These are phyloP conservation scores for Diutina sp. DNA, from an alignment of 1,139 yeast species.

Conservation along the genomic window DNA sequence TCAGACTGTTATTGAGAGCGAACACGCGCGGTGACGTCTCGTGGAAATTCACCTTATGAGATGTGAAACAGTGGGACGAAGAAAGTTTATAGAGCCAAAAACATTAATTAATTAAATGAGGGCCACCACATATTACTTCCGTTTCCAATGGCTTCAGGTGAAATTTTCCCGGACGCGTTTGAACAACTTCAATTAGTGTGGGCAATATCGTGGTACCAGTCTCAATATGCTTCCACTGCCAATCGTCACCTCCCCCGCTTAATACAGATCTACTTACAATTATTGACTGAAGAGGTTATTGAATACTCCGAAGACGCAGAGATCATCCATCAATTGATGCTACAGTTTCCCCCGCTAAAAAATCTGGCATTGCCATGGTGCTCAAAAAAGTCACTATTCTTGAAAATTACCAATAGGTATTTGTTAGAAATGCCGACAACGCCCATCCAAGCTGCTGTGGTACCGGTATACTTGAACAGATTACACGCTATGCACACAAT, in stretches of 20 bases:
- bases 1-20: no score
- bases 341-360: not conserved
- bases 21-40: no score
- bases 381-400: not conserved
- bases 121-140: no score
- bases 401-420: not conserved
- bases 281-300: not conserved
- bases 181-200: not conserved
- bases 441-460: not conserved
- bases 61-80: not conserved
- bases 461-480: not conserved
- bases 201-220: not conserved
- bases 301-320: not conserved
- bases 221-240: not conserved
- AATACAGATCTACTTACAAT: not conserved
- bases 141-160: no score
- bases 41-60: no score
- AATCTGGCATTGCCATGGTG: not conserved
- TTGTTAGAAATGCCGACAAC: not conserved
- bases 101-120: no score
- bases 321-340: not conserved
- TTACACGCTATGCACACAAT: not conserved
- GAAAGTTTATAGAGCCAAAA: no score
- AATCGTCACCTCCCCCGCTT: not conserved
- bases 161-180: not conserved